A percentile compares a stretch with the other conserved stretches of the same genome.
phyloP scores from a whole-genome alignment of 2,329 filamentous ascomycete species.

The Coniochaeta prunicola region DNA sequence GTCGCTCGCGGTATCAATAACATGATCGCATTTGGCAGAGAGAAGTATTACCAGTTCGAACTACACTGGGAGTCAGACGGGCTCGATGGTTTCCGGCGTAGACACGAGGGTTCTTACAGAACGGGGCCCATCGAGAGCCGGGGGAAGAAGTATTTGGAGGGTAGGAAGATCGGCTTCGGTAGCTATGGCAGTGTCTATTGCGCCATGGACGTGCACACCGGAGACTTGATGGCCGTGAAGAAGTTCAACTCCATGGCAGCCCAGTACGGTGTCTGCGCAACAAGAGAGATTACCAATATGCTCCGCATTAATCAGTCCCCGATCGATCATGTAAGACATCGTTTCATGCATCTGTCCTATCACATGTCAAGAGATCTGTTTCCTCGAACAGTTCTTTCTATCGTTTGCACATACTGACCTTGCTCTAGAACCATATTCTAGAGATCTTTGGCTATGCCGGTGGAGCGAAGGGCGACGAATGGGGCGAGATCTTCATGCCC shows the following conservation, averaged over 20 bases:
- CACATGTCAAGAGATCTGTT: too few species aligned
- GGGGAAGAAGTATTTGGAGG: conserved; percentile 15
- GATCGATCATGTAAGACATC: conserved; percentile 12
- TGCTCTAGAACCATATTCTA: conserved; percentile 14
- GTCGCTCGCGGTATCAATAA: conserved; percentile 18
- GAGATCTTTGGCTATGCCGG: conserved; percentile 12
- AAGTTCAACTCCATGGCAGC: conserved; percentile 16
- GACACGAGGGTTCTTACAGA: conserved; percentile 10
- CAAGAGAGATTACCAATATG: conserved; percentile 18
- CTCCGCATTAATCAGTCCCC: conserved; percentile 13
- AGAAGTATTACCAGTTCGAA: conserved; percentile 17
- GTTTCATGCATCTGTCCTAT: not conserved
- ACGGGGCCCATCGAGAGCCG: conserved; percentile 11
- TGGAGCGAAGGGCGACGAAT: conserved; percentile 8
- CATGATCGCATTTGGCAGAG: conserved; percentile 15
- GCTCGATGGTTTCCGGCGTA: conserved; percentile 11
- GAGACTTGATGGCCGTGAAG: conserved; percentile 20
- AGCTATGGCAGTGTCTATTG: conserved; percentile 17
- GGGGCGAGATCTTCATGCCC: conserved; percentile 17
- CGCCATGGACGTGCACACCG: conserved; percentile 14
- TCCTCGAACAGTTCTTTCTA: too few species aligned
- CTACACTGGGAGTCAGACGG: conserved; percentile 15
- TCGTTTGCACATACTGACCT: not conserved
- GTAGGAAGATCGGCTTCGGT: conserved; percentile 15
- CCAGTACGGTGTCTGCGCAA: conserved; percentile 16